A percentile compares a stretch with the other conserved stretches of the same genome.
Conservation (phyloP, 2,329 filamentous ascomycete species). For the Fusarium zealandicum region DNA sequence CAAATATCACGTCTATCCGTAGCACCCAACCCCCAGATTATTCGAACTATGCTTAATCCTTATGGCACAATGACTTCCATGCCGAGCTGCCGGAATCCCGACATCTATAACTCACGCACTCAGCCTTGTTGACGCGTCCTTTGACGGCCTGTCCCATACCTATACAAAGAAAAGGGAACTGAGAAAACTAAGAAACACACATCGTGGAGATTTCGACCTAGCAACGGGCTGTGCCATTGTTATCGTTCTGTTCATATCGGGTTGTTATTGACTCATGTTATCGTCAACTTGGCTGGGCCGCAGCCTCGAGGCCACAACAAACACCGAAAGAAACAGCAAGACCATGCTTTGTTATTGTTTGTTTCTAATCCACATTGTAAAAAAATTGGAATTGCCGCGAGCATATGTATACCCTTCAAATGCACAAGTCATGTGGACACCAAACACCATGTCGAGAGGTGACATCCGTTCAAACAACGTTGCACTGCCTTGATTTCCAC, state of each 20-base stretch:
- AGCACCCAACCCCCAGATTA: no score
- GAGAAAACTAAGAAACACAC: neutral
- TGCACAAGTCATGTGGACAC: no score
- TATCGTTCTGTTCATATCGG: neutral
- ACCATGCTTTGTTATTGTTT: neutral
- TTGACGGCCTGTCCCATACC: neutral
- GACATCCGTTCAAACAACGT: neutral
- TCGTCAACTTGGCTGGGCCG: neutral
- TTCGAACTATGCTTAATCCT: constrained; percentile 1
- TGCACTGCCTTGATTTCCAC: neutral
- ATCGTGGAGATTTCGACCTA: neutral
- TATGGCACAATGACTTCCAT: neutral
- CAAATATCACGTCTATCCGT: no score
- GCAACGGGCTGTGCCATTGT: neutral
- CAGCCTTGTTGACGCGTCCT: constrained; percentile 4
- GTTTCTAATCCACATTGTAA: neutral
- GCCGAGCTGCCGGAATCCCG: neutral
- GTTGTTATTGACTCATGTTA: neutral
- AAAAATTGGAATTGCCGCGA: neutral
- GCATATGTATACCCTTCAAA: no score
- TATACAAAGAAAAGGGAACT: neutral
- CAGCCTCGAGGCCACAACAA: constrained; percentile 1
- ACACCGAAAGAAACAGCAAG: neutral
- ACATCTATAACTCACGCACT: neutral
- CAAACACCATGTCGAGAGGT: neutral